Evolutionary conservation across 2,329 filamentous ascomycete genomes (phyloP), one percentile per base, ranked within the genome.

Genomic region (Nigrospora osmanthi): DNA sequence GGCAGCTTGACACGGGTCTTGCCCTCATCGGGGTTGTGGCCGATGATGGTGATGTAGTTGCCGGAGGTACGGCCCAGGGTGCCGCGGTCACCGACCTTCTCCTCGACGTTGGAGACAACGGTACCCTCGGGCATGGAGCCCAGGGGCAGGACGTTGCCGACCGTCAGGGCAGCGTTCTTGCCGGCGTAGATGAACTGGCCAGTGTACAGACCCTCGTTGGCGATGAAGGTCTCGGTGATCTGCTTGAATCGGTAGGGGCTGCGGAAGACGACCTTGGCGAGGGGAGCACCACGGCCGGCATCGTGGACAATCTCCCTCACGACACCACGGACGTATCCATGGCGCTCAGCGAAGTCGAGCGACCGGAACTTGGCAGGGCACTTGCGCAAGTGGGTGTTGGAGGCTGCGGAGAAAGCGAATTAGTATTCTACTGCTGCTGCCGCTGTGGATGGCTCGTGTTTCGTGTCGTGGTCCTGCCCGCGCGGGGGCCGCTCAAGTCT

Each of bases 181-280:
- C 93, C 93, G 69, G 91, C 93, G 77, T 98, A 98, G 85, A 98
- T 89, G 83, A 98, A 98, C 76, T 98, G 93, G 71, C 93, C 93
- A 59, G 93, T 96, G 88, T 97, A 98, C 90, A 97, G 96, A 79
- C 93, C 93, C 81, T 97, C 93, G 78, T 97, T 98, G 75, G 93
- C 93, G 69, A 98, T 98, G 85, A 98, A 96, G 62, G 93, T 98
- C 85, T 98, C 90, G 72, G 86, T 91, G 71, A 89, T 78, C 70
- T 90, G 85, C 85, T 95, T 95, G 87, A 88, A 97, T 74, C 84
- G 83, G 86, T 98, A 98, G 64, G 93, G 89, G 75, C 95, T 87
- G 65, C 93, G 90, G 88, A 98, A 98, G 63, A 82, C 76, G 67
- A 98, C 90, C 75, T 88, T 89, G 70, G 93, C 93, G 68, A 98